A percentile compares a stretch with the other conserved stretches of the same genome.
Conservation (phyloP, 2,329 filamentous ascomycete genomes). For the Lecanicillium sp. region DNA sequence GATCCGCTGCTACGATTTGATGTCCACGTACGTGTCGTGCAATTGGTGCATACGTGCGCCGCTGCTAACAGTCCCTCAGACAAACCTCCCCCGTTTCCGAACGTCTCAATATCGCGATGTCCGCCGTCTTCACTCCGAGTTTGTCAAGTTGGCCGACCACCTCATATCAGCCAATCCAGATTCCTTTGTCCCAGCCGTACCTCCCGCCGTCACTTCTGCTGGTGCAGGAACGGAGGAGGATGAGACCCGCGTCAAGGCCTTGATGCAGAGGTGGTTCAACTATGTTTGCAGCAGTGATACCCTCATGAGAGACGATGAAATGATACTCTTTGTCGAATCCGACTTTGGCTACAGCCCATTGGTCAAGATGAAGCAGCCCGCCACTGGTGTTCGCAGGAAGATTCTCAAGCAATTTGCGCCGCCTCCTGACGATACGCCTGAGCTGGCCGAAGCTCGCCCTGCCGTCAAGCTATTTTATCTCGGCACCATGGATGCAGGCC, state of each 20-base stretch:
- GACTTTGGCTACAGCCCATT: slow-evolving; percentile 98
- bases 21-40: slow-evolving; percentile 67
- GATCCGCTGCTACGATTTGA: slow-evolving; percentile 93
- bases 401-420: slow-evolving; percentile 98
- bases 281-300: slow-evolving; percentile 88
- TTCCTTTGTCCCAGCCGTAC: slow-evolving; percentile 87
- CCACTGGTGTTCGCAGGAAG: slow-evolving; percentile 89
- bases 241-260: slow-evolving; percentile 78
- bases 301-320: slow-evolving; percentile 91
- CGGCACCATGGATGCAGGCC: slow-evolving; percentile 91
- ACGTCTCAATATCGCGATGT: slow-evolving; percentile 98
- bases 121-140: slow-evolving; percentile 89
- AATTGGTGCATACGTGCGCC: not conserved
- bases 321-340: slow-evolving; percentile 97
- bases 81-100: slow-evolving; percentile 95
- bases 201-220: slow-evolving; percentile 88
- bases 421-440: slow-evolving; percentile 92
- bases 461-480: slow-evolving; percentile 94
- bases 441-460: slow-evolving; percentile 82
- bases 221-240: slow-evolving; percentile 96
- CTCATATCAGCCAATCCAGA: slow-evolving; percentile 97
- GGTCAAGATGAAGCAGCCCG: slow-evolving; percentile 91
- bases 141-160: slow-evolving; percentile 92
- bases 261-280: slow-evolving; percentile 93
- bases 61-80: slow-evolving; percentile 49